These are phyloP conservation scores for Colletotrichum gloeosporioides DNA, from an alignment of 2,329 filamentous ascomycete species.

Conservation along the genomic window DNA sequence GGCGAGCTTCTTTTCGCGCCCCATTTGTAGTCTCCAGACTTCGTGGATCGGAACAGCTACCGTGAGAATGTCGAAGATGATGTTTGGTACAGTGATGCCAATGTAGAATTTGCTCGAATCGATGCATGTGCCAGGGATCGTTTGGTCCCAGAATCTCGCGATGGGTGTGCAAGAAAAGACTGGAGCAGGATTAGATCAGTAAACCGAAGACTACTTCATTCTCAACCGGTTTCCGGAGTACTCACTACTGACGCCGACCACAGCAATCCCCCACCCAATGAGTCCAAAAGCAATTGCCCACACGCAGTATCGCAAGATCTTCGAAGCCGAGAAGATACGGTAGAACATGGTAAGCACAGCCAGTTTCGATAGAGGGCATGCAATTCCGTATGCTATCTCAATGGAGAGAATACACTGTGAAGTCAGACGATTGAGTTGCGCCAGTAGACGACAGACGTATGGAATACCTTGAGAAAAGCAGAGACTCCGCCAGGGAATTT, in stretches of 20 bases:
- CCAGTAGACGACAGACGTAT: background rate
- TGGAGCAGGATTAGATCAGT: background rate
- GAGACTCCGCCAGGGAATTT: background rate
- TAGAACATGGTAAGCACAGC: background rate
- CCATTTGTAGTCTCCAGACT: background rate
- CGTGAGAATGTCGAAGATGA: background rate
- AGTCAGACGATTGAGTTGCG: background rate
- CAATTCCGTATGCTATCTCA: background rate
- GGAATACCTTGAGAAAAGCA: background rate
- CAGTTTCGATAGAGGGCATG: background rate
- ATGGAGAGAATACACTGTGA: background rate
- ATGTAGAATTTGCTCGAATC: background rate
- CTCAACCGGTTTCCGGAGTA: background rate
- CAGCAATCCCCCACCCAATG: background rate
- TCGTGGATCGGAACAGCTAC: background rate
- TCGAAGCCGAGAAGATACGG: conserved; percentile 1
- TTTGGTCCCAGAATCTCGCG: background rate
- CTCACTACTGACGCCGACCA: background rate
- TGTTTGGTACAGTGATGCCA: background rate
- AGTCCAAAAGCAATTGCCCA: background rate
- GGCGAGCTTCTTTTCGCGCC: background rate
- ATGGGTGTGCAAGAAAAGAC: background rate
- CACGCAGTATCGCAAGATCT: background rate
- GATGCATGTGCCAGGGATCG: background rate
- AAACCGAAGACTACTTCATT: background rate